A percentile compares a stretch with the other conserved stretches of the same genome.
These are phyloP conservation scores for Byssochlamys sp. DNA, from an alignment of 2,329 filamentous ascomycete species.

Conservation along the genomic window DNA sequence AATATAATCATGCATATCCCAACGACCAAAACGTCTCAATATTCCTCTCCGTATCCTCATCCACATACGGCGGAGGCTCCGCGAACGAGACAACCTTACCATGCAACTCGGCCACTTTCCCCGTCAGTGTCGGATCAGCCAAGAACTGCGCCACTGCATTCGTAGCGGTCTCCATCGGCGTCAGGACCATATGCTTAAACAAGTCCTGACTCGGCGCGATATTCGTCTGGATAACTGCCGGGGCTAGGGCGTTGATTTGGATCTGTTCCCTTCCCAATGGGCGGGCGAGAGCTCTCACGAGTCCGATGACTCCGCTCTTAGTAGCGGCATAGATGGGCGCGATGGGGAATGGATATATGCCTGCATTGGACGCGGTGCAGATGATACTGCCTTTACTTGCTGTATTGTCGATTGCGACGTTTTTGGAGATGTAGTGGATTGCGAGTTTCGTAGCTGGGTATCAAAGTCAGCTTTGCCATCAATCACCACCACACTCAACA, in stretches of 20 bases:
- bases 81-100: constrained; percentile 42
- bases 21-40: constrained; percentile 40
- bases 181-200: constrained; percentile 42
- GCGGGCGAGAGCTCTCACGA: constrained; percentile 41
- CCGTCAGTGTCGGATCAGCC: constrained; percentile 32
- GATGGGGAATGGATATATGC: constrained; percentile 43
- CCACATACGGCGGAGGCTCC: constrained; percentile 37
- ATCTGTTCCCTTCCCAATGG: constrained; percentile 34
- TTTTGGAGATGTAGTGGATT: constrained; percentile 43
- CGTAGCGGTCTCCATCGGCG: constrained; percentile 42
- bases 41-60: constrained; percentile 41
- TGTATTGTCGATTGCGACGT: constrained; percentile 13
- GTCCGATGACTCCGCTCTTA: constrained; percentile 42
- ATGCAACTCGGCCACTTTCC: constrained; percentile 44
- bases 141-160: constrained; percentile 37
- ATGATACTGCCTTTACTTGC: constrained; percentile 39
- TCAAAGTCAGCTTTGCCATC: neutral
- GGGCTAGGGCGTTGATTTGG: constrained; percentile 44
- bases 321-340: constrained; percentile 43
- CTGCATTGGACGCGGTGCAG: constrained; percentile 47
- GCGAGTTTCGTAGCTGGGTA: constrained; percentile 41
- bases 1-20: constrained; percentile 35
- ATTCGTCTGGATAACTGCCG: constrained; percentile 42
- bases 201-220: constrained; percentile 37
- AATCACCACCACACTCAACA: neutral